Conservation (phyloP, 1,139 yeast species). For the Yamadazyma dushanensis region DNA sequence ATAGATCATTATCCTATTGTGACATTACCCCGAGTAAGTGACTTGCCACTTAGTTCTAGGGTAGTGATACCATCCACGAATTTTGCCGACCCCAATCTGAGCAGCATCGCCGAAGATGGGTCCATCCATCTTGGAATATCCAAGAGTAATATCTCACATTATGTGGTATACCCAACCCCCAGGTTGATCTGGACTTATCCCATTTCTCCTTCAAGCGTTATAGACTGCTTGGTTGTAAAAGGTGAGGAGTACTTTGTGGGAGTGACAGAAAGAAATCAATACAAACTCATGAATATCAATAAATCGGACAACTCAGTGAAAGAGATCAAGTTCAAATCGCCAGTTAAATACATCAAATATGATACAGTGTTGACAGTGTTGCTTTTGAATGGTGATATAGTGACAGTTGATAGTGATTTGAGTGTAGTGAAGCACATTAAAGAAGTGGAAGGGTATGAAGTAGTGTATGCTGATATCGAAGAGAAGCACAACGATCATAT, state of each 20-base stretch:
- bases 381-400: constrained; percentile 44
- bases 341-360: constrained; percentile 38
- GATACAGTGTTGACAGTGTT: constrained; percentile 36
- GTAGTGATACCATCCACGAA: constrained; percentile 30
- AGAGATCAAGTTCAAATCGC: constrained; percentile 17
- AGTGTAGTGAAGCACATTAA: constrained; percentile 6
- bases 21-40: constrained; percentile 43
- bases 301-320: constrained; percentile 29
- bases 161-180: constrained; percentile 78
- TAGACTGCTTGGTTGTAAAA: constrained; percentile 44
- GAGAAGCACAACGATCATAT: constrained; percentile 2
- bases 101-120: constrained; percentile 20
- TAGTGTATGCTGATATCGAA: constrained; percentile 8
- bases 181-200: constrained; percentile 73
- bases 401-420: constrained; percentile 23
- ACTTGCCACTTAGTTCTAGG: constrained; percentile 29
- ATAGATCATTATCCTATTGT: constrained; percentile 40
- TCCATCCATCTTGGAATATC: constrained; percentile 65
- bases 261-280: constrained; percentile 46
- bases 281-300: constrained; percentile 29
- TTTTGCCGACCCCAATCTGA: constrained; percentile 8
- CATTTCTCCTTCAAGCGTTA: constrained; percentile 58
- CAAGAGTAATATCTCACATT: constrained; percentile 72
- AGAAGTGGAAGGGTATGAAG: constrained; percentile 4
- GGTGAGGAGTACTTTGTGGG: constrained; percentile 38